Percentiles rank a stretch among this genome's conserved stretches.
phyloP scores from a whole-genome alignment of 352 stramenopile species.

The Phytophthora megakarya region DNA sequence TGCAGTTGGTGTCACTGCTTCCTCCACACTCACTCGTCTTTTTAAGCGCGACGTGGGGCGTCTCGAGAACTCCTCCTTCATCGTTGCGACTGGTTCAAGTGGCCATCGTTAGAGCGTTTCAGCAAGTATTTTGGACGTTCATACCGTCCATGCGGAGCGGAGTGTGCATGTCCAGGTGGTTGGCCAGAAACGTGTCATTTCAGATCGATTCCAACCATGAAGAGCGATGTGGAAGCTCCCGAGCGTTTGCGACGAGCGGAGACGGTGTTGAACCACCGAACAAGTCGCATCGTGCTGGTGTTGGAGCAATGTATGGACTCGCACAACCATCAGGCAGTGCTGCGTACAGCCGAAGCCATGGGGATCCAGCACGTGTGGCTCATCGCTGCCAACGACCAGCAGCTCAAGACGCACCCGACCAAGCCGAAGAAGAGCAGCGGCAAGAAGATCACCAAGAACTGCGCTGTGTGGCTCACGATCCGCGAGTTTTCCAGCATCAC shows the following conservation, averaged over 20 bases:
- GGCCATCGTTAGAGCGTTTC: not conserved
- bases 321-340: conserved; percentile 90
- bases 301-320: conserved; percentile 84
- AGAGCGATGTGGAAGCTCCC: conserved; percentile 31
- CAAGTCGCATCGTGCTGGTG: conserved; percentile 71
- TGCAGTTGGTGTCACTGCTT: conserved; percentile 17
- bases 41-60: conserved; percentile 15
- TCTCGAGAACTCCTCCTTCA: conserved; percentile 31
- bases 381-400: conserved; percentile 63
- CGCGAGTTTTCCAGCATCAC: conserved; percentile 85
- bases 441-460: conserved; percentile 86
- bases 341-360: conserved; percentile 92
- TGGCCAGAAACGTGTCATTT: conserved; percentile 12
- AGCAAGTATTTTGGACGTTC: conserved; percentile 5
- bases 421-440: conserved; percentile 35
- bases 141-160: too few species aligned
- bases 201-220: too few species aligned
- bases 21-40: conserved; percentile 21
- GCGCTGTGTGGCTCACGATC: conserved; percentile 83
- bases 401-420: conserved; percentile 66
- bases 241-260: conserved; percentile 73
- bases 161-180: not conserved
- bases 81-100: conserved; percentile 8
- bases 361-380: conserved; percentile 94
- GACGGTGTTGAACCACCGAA: conserved; percentile 68